phyloP scores from a whole-genome alignment of 2,329 filamentous ascomycete genomes.

The Colletotrichum sp. region DNA sequence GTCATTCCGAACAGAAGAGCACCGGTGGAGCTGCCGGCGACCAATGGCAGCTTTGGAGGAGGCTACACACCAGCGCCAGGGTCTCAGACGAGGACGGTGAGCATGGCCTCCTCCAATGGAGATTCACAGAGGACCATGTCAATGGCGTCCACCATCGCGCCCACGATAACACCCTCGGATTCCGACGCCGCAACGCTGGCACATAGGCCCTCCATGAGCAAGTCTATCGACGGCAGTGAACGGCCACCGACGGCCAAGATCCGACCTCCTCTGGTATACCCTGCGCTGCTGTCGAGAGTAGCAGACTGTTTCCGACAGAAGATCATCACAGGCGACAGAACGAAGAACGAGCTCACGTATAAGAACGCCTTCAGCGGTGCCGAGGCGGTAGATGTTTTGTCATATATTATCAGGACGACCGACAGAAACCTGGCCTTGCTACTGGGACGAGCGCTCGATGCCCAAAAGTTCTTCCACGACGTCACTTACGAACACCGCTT shows the following conservation, averaged over 20 bases:
- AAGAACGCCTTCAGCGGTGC: constrained; percentile 96
- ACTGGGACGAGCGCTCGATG: constrained; percentile 88
- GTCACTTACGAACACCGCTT: constrained; percentile 97
- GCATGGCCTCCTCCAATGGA: constrained; percentile 62
- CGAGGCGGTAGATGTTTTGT: constrained; percentile 93
- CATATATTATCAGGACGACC: constrained; percentile 95
- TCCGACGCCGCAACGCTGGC: constrained; percentile 49
- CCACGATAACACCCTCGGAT: constrained; percentile 72
- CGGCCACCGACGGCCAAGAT: constrained; percentile 65
- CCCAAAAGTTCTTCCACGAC: constrained; percentile 99
- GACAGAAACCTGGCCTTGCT: constrained; percentile 93
- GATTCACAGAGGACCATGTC: constrained; percentile 74
- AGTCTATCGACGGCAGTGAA: constrained; percentile 56
- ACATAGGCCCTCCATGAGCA: constrained; percentile 63
- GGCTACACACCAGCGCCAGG: constrained; percentile 54
- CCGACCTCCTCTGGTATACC: constrained; percentile 87
- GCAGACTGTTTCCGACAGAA: constrained; percentile 91
- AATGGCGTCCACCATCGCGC: constrained; percentile 84
- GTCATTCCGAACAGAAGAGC: constrained; percentile 78
- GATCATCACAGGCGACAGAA: constrained; percentile 83
- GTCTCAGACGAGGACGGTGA: constrained; percentile 63
- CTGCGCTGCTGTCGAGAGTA: constrained; percentile 90
- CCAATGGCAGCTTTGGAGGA: constrained; percentile 41
- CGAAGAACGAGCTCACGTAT: constrained; percentile 96
- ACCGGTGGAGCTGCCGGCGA: constrained; percentile 43